Percentiles rank a stretch among this genome's conserved stretches.
Conservation (phyloP, 2,329 filamentous ascomycete species). For the Talaromyces atroroseus region DNA sequence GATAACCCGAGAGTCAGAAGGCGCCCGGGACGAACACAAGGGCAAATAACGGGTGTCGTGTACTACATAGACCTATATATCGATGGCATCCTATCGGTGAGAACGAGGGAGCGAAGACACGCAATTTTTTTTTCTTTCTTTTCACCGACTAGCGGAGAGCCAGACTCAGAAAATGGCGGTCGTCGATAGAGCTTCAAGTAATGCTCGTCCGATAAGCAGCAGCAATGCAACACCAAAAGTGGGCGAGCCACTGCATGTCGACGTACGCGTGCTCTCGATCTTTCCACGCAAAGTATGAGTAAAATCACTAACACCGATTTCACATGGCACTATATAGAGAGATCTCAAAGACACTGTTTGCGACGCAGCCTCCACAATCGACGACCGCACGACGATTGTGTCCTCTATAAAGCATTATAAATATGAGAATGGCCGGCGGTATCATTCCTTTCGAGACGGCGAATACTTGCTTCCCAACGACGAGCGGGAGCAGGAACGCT, state of each 20-base stretch:
- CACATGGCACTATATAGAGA: not conserved
- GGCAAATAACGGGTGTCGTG: not conserved
- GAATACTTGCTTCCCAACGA: constrained; percentile 30
- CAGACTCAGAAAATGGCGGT: not conserved
- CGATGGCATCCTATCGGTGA: not conserved
- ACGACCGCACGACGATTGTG: constrained; percentile 14
- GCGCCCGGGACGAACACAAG: not conserved
- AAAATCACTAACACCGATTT: not conserved
- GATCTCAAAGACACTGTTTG: constrained; percentile 1
- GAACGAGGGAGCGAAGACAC: not conserved
- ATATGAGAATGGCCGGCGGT: constrained; percentile 27
- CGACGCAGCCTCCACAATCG: constrained; percentile 6
- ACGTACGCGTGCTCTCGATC: not conserved
- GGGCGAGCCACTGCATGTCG: constrained; percentile 5
- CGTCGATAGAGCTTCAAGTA: not conserved
- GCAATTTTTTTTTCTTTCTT: not conserved
- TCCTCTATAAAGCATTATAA: constrained; percentile 17
- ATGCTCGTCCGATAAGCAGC: not conserved
- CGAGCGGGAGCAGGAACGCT: constrained; percentile 28
- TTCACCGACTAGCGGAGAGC: not conserved
- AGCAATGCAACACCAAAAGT: not conserved
- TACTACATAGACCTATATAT: not conserved
- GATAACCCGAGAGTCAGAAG: not conserved
- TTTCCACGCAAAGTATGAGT: not conserved
- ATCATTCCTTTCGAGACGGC: constrained; percentile 27